Evolutionary conservation across 805 yeast species (phyloP), one percentile per base, ranked within the genome.

Genomic region (Hagleromyces aurorensis): DNA sequence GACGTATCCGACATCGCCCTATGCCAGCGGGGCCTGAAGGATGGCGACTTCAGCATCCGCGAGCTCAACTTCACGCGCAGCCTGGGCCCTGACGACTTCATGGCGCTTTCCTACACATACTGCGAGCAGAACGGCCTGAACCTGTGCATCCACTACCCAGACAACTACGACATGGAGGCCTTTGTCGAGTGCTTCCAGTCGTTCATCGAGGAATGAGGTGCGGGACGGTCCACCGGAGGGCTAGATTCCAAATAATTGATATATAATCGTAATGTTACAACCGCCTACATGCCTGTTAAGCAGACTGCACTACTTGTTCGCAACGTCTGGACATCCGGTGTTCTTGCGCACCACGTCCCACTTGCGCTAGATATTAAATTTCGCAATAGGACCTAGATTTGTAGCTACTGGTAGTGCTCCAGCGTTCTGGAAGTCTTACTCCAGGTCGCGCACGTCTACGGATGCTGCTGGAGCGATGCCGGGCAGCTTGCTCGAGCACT

Each of bases 401-500:
- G 15, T 25, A 12, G 13, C 10, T 25, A 17, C n/a, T n/a, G n/a
- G n/a, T n/a, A n/a, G n/a, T n/a, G n/a, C n/a, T n/a, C n/a, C n/a
- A n/a, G n/a, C n/a, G n/a, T n/a, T n/a, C n/a, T n/a, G n/a, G n/a
- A n/a, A n/a, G n/a, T n/a, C n/a, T n/a, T n/a, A n/a, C n/a, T n/a
- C n/a, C n/a, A n/a, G n/a, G n/a, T n/a, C n/a, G n/a, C n/a, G n/a
- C n/a, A n/a, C n/a, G n/a, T n/a, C n/a, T n/a, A n/a, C n/a, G n/a
- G n/a, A n/a, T n/a, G n/a, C n/a, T n/a, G n/a, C n/a, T n/a, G n/a
- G n/a, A n/a, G n/a, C 46, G 15, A 50, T 35, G 27, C 40, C 40
- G 1, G 61, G 58, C 16, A 65, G 38, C 24, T 55, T 62, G 20
- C 47, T 52, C 1, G 64, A 52, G 25, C 61, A 48, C 33, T 61